Conservation (phyloP, 441 rosid genomes). For the Erodium moschatum region DNA sequence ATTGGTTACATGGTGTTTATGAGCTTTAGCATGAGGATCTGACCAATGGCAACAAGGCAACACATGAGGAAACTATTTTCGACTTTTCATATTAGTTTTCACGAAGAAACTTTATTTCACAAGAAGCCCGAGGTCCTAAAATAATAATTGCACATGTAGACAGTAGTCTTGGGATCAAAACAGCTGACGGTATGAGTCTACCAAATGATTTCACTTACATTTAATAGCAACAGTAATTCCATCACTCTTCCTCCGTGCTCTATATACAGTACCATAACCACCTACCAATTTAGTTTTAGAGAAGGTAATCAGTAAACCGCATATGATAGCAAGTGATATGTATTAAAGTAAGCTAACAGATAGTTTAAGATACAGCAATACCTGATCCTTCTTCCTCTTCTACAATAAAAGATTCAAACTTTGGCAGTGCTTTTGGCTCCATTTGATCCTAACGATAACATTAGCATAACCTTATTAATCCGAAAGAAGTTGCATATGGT, state of each 20-base stretch:
- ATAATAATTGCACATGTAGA: neutral
- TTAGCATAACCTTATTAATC: slow-evolving; percentile 14
- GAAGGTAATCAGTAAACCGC: slow-evolving; percentile 16
- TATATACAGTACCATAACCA: slow-evolving; percentile 87
- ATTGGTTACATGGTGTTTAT: slow-evolving; percentile 50
- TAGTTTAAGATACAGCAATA: slow-evolving; percentile 20
- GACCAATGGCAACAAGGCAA: slow-evolving; percentile 21
- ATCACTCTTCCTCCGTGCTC: slow-evolving; percentile 61
- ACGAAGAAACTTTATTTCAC: neutral
- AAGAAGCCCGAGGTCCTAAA: neutral
- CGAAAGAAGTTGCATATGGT: neutral
- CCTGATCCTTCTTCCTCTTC: slow-evolving; percentile 89
- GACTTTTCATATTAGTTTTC: neutral
- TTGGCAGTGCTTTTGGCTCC: slow-evolving; percentile 42
- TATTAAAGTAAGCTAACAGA: slow-evolving; percentile 5
- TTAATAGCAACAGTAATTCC: slow-evolving; percentile 73
- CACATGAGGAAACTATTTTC: slow-evolving; percentile 12
- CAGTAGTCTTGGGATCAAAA: slow-evolving; percentile 1
- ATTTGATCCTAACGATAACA: slow-evolving; percentile 41
- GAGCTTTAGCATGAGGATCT: slow-evolving; percentile 85
- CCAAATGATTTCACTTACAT: slow-evolving; percentile 41
- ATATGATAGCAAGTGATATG: neutral
- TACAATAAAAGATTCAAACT: slow-evolving; percentile 58
- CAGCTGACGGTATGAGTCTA: slow-evolving; percentile 12
- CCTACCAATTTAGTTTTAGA: slow-evolving; percentile 41